Base-by-base conservation (phyloP, 768 basidiomycete species). In the Austroboletus festivus region DNA sequence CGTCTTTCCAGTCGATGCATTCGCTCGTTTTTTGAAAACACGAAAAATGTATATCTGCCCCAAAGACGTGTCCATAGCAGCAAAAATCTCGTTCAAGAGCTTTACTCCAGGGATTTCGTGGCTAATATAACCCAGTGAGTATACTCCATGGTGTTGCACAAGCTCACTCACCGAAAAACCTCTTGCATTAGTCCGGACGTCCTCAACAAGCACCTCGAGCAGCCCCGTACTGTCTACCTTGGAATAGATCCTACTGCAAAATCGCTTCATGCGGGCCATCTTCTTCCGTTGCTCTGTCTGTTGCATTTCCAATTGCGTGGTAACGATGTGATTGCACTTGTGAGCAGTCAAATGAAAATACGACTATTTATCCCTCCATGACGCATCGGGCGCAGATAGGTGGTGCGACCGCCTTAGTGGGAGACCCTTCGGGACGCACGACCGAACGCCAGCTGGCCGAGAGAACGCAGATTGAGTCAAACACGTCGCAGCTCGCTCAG, bases 331-430 rank as follows among this genome's bases (percentile, higher is more conserved):
- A 83, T 98, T 26, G 85, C 90, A 5, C 76, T 99, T 22, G 95
- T 96, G 61, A 70, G 89, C 68, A 1, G 22, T 44, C 42, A 37
- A 43, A 24, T 10, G 33, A 20, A 13, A 4, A 16, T 41, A 12
- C 19, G 23, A 24, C 24, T 38, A 28, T 33, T 56, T 31, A 37
- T 37, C 33, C 24, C 44, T 41, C 5, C 39, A 23, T 46, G 42
- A 53, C 47, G 42, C 6, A 21, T 42, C 33, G n/a, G 12, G 11
- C 28, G 26, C 61, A 98, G 95, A 88, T 97, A 64, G 95, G 96
- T 26, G 93, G 93, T 1, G 94, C 93, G 9, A 98, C 95, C 0
- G 96, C 93, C 9, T 82, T 87, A n/a, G 85, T 99, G 38, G 96
- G 96, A 6, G 96, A 99, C 63, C 96, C 96, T 8, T 95, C 94